phyloP scores from a whole-genome alignment of 2,329 filamentous ascomycete genomes.

The Coniochaeta ligniaria region DNA sequence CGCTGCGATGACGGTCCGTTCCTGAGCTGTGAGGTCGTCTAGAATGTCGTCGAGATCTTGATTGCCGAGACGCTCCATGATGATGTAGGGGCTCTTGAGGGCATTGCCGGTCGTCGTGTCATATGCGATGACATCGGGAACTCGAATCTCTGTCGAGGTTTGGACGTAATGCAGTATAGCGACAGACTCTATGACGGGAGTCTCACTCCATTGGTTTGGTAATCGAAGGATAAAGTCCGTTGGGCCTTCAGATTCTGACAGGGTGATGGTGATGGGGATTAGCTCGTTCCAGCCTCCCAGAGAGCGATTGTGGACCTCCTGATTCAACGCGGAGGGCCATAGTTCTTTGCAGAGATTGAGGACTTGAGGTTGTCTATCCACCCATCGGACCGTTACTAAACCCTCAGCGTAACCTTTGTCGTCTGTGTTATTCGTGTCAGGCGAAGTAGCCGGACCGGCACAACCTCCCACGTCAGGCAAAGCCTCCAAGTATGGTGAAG shows the following conservation, averaged over 20 bases:
- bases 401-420: no score
- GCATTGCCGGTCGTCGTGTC: neutral
- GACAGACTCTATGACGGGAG: neutral
- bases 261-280: neutral
- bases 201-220: neutral
- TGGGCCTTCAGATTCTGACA: neutral
- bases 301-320: neutral
- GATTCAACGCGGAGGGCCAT: neutral
- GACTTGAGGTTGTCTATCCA: neutral
- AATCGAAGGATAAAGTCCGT: neutral
- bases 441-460: no score
- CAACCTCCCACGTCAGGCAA: no score
- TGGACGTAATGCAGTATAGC: neutral
- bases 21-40: neutral
- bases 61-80: neutral
- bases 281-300: neutral
- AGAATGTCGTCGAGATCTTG: neutral
- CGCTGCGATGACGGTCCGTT: neutral
- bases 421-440: no score
- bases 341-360: neutral
- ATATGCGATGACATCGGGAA: neutral
- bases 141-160: neutral
- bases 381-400: neutral
- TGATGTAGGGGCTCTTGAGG: neutral
- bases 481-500: no score